Conservation (phyloP, 768 basidiomycete genomes). For the Pulveroboletus sp. region DNA sequence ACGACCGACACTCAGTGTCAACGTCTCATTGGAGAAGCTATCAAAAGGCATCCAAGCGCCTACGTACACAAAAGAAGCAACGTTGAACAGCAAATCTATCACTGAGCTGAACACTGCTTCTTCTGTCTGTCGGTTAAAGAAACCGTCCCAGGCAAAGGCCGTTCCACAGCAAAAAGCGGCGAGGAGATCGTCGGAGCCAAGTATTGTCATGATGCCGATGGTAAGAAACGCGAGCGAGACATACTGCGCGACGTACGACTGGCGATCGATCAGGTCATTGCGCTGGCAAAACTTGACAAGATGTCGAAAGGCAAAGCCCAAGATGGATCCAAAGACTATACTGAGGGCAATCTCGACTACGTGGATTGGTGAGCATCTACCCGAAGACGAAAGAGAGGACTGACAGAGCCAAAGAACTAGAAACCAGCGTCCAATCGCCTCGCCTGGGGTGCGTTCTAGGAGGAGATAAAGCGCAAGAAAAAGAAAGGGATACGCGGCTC, state of each 20-base stretch:
- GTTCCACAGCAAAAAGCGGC: constrained; percentile 94
- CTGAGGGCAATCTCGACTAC: constrained; percentile 78
- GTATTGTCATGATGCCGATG: constrained; percentile 76
- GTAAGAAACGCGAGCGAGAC: constrained; percentile 78
- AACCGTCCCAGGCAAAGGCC: constrained; percentile 95
- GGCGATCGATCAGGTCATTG: constrained; percentile 83
- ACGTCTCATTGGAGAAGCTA: constrained; percentile 58
- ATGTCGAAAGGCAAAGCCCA: constrained; percentile 79
- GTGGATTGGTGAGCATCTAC: constrained; percentile 3
- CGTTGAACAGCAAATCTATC: constrained; percentile 93
- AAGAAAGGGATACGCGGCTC: constrained; percentile 93
- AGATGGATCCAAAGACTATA: constrained; percentile 61
- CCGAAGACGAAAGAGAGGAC: constrained; percentile 26
- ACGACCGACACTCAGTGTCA: constrained; percentile 78
- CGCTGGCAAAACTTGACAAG: constrained; percentile 91
- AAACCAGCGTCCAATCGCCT: constrained; percentile 85
- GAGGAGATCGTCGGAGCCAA: constrained; percentile 91
- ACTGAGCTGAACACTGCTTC: constrained; percentile 95
- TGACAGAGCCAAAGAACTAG: constrained; percentile 80
- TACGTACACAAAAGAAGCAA: constrained; percentile 91
- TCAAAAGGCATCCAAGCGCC: constrained; percentile 97
- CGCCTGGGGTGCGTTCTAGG: constrained; percentile 54
- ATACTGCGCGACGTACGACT: constrained; percentile 93
- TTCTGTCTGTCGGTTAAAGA: constrained; percentile 90
- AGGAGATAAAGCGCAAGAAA: constrained; percentile 86